Base-by-base conservation (phyloP, 2,329 filamentous ascomycete species). In the Metarhizium brunneum region DNA sequence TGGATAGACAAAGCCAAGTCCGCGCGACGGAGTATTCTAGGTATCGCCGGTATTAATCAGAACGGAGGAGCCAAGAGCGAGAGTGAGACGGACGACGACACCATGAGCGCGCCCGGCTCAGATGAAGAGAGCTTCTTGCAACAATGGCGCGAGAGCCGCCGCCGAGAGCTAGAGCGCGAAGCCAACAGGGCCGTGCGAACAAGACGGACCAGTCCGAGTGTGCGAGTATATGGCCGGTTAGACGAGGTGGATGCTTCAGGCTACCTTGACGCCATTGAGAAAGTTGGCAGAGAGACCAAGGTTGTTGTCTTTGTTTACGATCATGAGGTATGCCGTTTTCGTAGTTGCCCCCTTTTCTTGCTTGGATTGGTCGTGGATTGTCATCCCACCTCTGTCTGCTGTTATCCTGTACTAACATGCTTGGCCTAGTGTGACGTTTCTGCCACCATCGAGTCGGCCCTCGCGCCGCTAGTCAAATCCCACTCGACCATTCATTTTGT, bases 231-330 rank as follows among this genome's bases (percentile, higher is more conserved):
- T 68, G 94, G 94, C 25, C 82, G 80, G 13, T 75, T 97, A 59
- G 87, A 92, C 59, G 81, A 84, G 57, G 94, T 97, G 1, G 92
- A 97, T 75, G 92, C 90, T 7, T 77, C 87, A 60, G 94, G 92
- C 18, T 99, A 95, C 65, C 80, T 99, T n/a, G 92, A 97, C 70
- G 92, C 92, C 55, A 90, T 97, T 63, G 94, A 99, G 74, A 94
- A 90, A 72, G 90, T 92, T 4, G 79, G 84, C 43, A 73, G 85
- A 50, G 88, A 92, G 50, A 92, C 90, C 0, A 81, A 88, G 3
- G 92, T 97, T 2, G 87, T 96, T 2, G 94, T 99, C 32, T 95
- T 92, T 73, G 91, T 99, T 61, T 94, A 91, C 70, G 91, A 96
- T 66, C 82, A 88, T 58, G 81, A 88, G 77, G 91, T 95, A 81